Conservation (phyloP, 75 land plant species). For the Azolla pinnata region DNA sequence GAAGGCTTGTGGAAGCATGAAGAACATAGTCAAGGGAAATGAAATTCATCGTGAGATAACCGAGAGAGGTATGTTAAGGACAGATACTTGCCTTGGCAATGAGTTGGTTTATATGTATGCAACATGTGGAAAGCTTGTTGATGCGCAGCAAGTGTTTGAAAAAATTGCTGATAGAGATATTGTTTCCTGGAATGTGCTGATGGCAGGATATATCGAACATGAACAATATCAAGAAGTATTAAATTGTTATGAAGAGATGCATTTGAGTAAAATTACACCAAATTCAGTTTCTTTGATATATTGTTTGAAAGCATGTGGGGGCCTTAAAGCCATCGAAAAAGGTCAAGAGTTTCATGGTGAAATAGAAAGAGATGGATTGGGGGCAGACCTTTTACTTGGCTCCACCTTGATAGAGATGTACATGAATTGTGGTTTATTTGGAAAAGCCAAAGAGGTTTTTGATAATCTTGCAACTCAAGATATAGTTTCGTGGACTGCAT, state of each 20-base stretch:
- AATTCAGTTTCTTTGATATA: not conserved
- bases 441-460: conserved; percentile 13
- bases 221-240: conserved; percentile 1
- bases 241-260: conserved; percentile 3
- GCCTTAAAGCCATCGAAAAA: not conserved
- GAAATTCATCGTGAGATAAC: conserved; percentile 29
- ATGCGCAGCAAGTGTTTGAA: not conserved
- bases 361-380: not conserved
- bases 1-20: conserved; percentile 36
- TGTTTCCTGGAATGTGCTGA: conserved; percentile 41
- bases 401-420: conserved; percentile 27
- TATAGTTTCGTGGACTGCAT: conserved; percentile 29
- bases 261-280: not conserved
- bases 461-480: conserved; percentile 16
- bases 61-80: conserved; percentile 25
- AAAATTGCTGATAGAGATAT: conserved; percentile 15
- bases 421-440: conserved; percentile 5
- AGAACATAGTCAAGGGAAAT: conserved; percentile 16
- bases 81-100: not conserved
- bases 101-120: not conserved
- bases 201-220: conserved; percentile 6
- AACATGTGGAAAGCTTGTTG: not conserved
- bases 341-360: conserved; percentile 3
- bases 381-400: conserved; percentile 8
- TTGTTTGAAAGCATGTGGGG: conserved; percentile 4